Conservation (phyloP, 306 rosid species). For the Castanospermum australe region DNA sequence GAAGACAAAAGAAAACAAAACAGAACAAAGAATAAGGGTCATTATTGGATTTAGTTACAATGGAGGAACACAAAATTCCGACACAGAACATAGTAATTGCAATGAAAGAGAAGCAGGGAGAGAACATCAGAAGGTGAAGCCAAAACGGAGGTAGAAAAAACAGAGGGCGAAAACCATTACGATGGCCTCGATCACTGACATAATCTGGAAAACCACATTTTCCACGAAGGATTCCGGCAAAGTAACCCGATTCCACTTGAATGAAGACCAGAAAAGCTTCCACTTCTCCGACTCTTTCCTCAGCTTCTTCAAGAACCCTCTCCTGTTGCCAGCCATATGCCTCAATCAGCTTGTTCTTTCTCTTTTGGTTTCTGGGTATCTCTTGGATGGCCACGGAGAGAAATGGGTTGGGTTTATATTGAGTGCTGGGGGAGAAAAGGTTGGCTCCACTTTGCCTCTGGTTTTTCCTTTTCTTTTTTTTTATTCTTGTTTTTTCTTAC, state of each 20-base stretch:
- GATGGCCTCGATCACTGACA: constrained; percentile 61
- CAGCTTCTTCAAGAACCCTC: constrained; percentile 46
- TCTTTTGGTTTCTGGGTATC: not conserved
- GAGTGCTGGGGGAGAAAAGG: constrained; percentile 1
- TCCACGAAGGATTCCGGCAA: constrained; percentile 50
- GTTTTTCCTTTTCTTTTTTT: not conserved
- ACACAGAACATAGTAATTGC: not conserved
- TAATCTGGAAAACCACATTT: constrained; percentile 53
- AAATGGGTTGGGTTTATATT: constrained; percentile 15
- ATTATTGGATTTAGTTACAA: not conserved
- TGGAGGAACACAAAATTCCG: not conserved
- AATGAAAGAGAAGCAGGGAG: not conserved
- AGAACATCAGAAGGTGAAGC: constrained; percentile 54
- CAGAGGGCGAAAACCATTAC: constrained; percentile 36
- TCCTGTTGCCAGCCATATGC: constrained; percentile 38
- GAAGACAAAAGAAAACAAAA: not conserved
- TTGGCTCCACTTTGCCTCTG: not conserved
- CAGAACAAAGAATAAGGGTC: not conserved
- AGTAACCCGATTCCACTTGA: constrained; percentile 49
- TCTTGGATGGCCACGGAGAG: not conserved
- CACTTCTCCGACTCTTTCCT: constrained; percentile 45
- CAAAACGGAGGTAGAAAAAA: constrained; percentile 67
- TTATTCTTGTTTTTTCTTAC: constrained; percentile 1
- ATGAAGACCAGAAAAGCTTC: constrained; percentile 49
- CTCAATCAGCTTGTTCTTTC: not conserved